These are phyloP conservation scores for Taxawa tesnikishii DNA, from an alignment of 2,329 filamentous ascomycete genomes.

Conservation along the genomic window DNA sequence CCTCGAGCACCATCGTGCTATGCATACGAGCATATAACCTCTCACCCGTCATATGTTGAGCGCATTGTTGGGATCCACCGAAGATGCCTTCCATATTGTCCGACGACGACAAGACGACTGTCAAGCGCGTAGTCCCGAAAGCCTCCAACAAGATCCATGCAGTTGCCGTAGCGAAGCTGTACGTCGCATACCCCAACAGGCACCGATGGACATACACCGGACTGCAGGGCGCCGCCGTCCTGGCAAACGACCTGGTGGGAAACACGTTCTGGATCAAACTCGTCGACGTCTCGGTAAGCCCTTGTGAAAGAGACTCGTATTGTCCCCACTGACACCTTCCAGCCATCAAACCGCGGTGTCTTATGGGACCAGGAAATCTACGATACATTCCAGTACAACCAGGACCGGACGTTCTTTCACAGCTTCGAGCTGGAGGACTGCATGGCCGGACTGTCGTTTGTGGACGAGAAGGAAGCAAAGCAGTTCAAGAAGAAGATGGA, in stretches of 20 bases:
- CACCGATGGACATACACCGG: constrained; percentile 90
- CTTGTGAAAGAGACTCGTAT: neutral
- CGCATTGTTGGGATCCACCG: no score
- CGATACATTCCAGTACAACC: constrained; percentile 88
- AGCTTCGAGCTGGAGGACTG: constrained; percentile 93
- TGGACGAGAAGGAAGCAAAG: constrained; percentile 94
- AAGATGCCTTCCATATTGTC: constrained; percentile 57
- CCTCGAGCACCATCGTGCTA: no score
- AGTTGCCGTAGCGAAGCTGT: constrained; percentile 84
- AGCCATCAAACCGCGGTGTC: constrained; percentile 70
- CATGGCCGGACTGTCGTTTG: constrained; percentile 78
- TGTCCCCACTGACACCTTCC: constrained; percentile 7
- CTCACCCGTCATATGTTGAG: no score
- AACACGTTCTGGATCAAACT: constrained; percentile 97
- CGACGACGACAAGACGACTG: constrained; percentile 91
- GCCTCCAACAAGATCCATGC: constrained; percentile 95
- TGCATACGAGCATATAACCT: no score
- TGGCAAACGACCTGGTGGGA: constrained; percentile 87
- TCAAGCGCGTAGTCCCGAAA: constrained; percentile 89
- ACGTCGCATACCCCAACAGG: constrained; percentile 78
- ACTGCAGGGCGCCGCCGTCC: constrained; percentile 78
- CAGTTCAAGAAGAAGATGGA: constrained; percentile 97
- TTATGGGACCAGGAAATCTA: constrained; percentile 98
- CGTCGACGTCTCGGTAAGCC: constrained; percentile 82
- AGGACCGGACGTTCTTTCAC: constrained; percentile 95